Evolutionary conservation across 257 asterid species (phyloP), one percentile per base, ranked within the genome.

Genomic region (Primulina tabacum): DNA sequence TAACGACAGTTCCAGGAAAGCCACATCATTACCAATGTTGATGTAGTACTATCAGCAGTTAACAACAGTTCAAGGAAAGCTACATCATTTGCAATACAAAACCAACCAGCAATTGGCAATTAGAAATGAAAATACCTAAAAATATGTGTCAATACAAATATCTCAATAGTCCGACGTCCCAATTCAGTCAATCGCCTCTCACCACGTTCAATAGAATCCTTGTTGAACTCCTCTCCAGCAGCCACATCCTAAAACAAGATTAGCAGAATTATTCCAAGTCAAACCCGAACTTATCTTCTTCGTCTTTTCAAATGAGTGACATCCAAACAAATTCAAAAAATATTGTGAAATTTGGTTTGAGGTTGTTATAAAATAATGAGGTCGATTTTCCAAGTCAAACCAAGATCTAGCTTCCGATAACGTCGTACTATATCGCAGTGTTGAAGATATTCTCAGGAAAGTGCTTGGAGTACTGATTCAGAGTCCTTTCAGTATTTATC

Each of bases 131-230:
- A 40, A 47, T 82, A 90, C 99, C 96, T 94, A 83, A 89, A 94
- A 67, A 94, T 85, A 73, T 94, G 96, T 68, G 87, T 89, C 26
- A 94, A 83, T 70, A 89, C 86, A 75, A 89, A 89, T 77, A 88
- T 87, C 82, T 94, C 99, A 70, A 94, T 87, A 70, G 99, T 94
- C 69, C 96, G 88, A 40, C 97, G 92, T 67, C 99, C 99, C 78
- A 94, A 83, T 78, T 89, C 96, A 78, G 97, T 89, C 55, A 94
- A 90, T 62, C 97, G 84, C 81, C 95, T 89, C 87, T 92, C 96
- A 60, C 89, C 98, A 37, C 89, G 85, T 68, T 86, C 95, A 70
- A 86, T 77, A 70, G 92, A 86, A 77, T 92, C 94, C 80, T 84
- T 86, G 78, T 81, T 89, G 62, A 86, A 82, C 69, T 89, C 95